Evolutionary conservation across 139 green algal species (phyloP), one percentile per base, ranked within the genome.

Genomic region (Picochlorum sp.): DNA sequence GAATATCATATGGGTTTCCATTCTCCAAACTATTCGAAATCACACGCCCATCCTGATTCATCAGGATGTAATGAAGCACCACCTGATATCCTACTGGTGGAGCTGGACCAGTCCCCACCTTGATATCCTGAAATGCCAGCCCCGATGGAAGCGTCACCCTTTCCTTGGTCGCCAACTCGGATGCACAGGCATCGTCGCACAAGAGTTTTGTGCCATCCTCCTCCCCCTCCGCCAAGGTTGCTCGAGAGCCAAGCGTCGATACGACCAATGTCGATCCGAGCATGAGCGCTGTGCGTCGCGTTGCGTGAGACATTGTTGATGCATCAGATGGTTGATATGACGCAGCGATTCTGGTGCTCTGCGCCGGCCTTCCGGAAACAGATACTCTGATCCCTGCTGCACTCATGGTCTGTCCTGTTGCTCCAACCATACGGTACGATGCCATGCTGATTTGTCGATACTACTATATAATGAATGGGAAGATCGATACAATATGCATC

Each of bases 101-200:
- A 1, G 44, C 75, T 34, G 80, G 71, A 6, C 88, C 92, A 16
- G 51, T 81, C 51, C 92, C 92, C 0, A 80, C 60, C 4, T 80
- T 55, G 9, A 98, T 82, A 66, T 98, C 92, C 44, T 81, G 74
- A 72, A 94, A 98, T 76, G 92, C 76, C 51, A 98, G 82, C 8
- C 92, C 92, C 7, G 83, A 91, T 37, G 79, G 30, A 1, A 79
- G 84, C 4, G 74, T 90, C 20, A 89, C 62, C 44, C 76, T 66
- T 45, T 78, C 34, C 8, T 56, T 30, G n/a, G 24, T 47, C 2
- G 82, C 79, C 18, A 96, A 61, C 4, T 50, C 52, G 1, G 50
- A 61, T 7, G 62, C 62, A 66, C 88, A 95, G 24, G 81, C 73
- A 0, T 71, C 66, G 24, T 90, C 75, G 62, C 89, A 96, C 23